Percentiles rank a stretch among this genome's conserved stretches.
Conservation (phyloP, 2,329 filamentous ascomycete species). For the Trichoderma sp. region DNA sequence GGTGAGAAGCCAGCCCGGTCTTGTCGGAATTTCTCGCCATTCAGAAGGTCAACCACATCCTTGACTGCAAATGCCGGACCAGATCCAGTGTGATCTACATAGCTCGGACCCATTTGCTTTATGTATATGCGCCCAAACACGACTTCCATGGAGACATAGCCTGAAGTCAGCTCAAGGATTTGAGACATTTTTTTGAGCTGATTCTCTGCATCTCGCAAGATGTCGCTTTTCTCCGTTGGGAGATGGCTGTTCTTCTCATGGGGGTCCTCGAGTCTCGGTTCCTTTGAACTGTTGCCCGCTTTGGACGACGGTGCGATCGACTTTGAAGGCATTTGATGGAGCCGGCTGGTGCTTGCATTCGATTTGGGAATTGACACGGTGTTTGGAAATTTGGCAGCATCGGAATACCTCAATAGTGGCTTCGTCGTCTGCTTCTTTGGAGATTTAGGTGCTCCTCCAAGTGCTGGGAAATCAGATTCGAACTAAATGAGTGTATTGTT, state of each 20-base stretch:
- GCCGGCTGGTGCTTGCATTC: not conserved
- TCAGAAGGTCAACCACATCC: constrained; percentile 19
- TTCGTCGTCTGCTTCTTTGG: not conserved
- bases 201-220: constrained; percentile 19
- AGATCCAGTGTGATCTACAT: constrained; percentile 23
- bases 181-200: constrained; percentile 20
- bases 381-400: not conserved
- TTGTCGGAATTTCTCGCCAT: constrained; percentile 8
- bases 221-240: constrained; percentile 12
- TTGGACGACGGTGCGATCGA: not conserved
- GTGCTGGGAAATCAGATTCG: not conserved
- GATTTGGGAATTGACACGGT: not conserved
- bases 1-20: constrained; percentile 28
- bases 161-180: constrained; percentile 27
- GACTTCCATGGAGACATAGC: constrained; percentile 26
- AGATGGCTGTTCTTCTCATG: not conserved
- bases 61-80: constrained; percentile 23
- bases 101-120: constrained; percentile 21
- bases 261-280: not conserved
- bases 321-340: no score
- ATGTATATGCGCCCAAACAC: constrained; percentile 32
- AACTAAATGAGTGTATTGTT: not conserved
- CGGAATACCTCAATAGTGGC: not conserved
- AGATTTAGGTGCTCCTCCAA: not conserved
- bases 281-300: not conserved